Conservation (phyloP, 495 filamentous ascomycete species). For the Hyaloscypha hepaticicola region DNA sequence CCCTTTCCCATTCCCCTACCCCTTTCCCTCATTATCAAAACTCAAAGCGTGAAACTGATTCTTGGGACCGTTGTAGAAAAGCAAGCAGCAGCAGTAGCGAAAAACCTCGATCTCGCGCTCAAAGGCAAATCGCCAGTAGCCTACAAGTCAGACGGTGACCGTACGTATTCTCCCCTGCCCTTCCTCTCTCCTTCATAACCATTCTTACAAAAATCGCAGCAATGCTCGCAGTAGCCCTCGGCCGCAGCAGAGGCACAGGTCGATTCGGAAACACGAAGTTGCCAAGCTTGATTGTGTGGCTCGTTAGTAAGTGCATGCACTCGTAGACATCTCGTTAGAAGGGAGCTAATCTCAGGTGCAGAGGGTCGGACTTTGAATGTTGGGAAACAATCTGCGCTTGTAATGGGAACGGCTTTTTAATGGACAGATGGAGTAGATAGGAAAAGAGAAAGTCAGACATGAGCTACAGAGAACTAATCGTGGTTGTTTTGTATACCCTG, state of each 20-base stretch:
- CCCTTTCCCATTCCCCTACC: background rate
- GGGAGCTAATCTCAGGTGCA: background rate
- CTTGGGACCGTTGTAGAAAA: constrained; percentile 6
- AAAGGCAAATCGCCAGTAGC: constrained; percentile 38
- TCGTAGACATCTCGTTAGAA: background rate
- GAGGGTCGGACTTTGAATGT: background rate
- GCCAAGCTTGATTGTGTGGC: constrained; percentile 27
- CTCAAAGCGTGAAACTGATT: background rate
- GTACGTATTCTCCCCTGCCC: constrained; percentile 13
- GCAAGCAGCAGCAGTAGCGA: constrained; percentile 21
- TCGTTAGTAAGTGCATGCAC: constrained; percentile 19
- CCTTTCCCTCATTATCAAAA: background rate
- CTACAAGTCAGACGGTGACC: constrained; percentile 36
- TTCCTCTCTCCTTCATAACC: background rate
- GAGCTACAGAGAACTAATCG: background rate
- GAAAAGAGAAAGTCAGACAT: background rate
- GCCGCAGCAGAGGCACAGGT: constrained; percentile 29
- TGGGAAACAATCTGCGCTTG: background rate
- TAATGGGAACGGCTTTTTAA: background rate
- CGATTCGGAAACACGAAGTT: constrained; percentile 23
- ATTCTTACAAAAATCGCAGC: background rate
- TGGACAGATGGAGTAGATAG: background rate
- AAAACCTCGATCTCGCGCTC: constrained; percentile 30
- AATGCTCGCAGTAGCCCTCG: constrained; percentile 25
- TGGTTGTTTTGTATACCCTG: background rate